Evolutionary conservation across 495 filamentous ascomycete genomes (phyloP).

Genomic region (Oidiodendron maius): DNA sequence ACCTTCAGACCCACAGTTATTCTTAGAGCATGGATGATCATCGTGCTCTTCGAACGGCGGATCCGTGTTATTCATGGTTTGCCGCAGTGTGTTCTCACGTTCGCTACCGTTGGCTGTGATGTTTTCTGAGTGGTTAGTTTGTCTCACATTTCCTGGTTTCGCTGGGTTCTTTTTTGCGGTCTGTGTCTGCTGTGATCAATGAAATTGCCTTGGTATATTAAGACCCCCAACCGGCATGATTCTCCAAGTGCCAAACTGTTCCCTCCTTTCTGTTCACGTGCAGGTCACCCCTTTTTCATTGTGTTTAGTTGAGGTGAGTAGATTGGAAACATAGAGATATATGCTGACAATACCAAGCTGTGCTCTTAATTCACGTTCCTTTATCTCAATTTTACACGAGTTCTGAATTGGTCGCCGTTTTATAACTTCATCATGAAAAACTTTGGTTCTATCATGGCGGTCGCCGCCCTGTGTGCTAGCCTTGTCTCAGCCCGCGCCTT

Average conservation of each 20-base stretch:
- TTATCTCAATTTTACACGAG: conserved; percentile 20
- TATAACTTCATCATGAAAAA: conserved; percentile 35
- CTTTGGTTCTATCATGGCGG: conserved; percentile 29
- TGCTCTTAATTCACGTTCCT: conserved; percentile 31
- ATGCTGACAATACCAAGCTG: conserved; percentile 26
- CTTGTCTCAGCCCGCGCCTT: conserved; percentile 26
- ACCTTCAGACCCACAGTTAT: conserved; percentile 1
- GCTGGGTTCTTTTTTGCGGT: conserved; percentile 20
- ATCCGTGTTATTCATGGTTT: background rate
- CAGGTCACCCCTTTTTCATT: conserved; percentile 22
- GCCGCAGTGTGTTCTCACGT: background rate
- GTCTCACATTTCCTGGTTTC: conserved; percentile 19
- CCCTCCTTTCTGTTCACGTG: conserved; percentile 15
- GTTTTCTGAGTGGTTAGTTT: background rate
- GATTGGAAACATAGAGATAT: conserved; percentile 4
- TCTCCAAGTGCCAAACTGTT: conserved; percentile 19
- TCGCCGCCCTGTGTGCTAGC: conserved; percentile 29
- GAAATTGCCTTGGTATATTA: conserved; percentile 20
- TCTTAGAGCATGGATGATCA: too few species aligned
- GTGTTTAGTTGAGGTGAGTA: conserved; percentile 29
- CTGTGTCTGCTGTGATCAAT: conserved; percentile 10
- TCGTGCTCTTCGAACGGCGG: background rate
- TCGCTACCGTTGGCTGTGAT: background rate
- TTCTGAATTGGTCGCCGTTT: conserved; percentile 21
- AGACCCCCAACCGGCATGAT: conserved; percentile 19